Base-by-base conservation (phyloP, 2,329 filamentous ascomycete species). In the Calonectria fujianensis region DNA sequence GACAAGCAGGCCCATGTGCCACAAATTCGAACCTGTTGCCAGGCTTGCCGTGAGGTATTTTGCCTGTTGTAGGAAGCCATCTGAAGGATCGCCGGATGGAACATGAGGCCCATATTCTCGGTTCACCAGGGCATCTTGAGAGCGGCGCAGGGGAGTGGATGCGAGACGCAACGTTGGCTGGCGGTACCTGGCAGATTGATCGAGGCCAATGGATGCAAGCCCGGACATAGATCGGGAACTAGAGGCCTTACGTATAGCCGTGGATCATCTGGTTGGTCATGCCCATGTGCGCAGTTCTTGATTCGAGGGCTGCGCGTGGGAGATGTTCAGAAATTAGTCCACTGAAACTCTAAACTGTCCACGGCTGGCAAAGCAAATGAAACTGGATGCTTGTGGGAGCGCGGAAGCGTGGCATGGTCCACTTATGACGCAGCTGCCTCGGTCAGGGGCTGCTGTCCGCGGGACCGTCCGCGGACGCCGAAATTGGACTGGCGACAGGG, bases 141-240 rank as follows among this genome's bases (percentile, higher is more conserved):
- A 48, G 45, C 20, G 45, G n/a, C 45, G 9, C 45, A 20, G 45
- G 45, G 45, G 45, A 10, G 32, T 11, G 32, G 32, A 10, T 35
- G 32, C 11, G 45, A 24, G 45, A 48, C 45, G 45, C 45, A 48
- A 48, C 45, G 45, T 48, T 48, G n/a, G 45, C 20, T 48, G 20
- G 45, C 45, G 20, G 45, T 48, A 13, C 45, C 45, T 24, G 4
- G 4, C 45, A 48, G 45, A 48, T 48, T 3, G 45, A 24, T 48
- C n/a, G 20, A 13, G n/a, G 20, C 45, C 24, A 20, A 48, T n/a
- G 3, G 10, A 24, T 48, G 18, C 41, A 48, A 2, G 20, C 41
- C 20, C 45, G 45, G 45, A 48, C 45, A 48, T 48, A 48, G 45
- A 48, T 48, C 45, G n/a, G 45, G 45, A 48, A 48, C 45, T 48